A percentile compares a stretch with the other conserved stretches of the same genome.
These are phyloP conservation scores for Saccharomyces hybrid DNA, from an alignment of 1,139 yeast genomes.

Conservation along the genomic window DNA sequence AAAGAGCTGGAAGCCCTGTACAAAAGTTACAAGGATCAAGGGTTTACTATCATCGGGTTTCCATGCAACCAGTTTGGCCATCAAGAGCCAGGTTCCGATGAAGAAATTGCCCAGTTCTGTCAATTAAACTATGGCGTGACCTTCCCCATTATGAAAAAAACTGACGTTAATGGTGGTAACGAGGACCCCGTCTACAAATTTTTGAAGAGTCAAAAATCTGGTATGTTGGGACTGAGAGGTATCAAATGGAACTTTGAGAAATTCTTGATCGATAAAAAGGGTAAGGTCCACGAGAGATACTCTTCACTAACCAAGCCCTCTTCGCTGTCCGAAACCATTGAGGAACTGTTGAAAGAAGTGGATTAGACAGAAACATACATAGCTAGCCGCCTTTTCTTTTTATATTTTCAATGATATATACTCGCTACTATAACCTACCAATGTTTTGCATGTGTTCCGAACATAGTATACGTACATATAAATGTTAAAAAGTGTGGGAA, in stretches of 20 bases:
- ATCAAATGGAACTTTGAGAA: conserved; percentile 41
- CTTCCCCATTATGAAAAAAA: conserved; percentile 56
- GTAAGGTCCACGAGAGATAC: conserved; percentile 59
- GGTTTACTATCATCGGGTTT: conserved; percentile 72
- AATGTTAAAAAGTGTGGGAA: conserved; percentile 23
- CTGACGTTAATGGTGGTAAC: conserved; percentile 73
- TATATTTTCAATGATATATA: not conserved
- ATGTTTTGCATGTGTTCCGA: not conserved
- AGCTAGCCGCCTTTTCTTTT: not conserved
- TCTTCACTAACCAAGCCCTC: conserved; percentile 61
- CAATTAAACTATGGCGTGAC: conserved; percentile 58
- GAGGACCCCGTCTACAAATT: conserved; percentile 68
- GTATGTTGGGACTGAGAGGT: conserved; percentile 56
- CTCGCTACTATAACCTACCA: not conserved
- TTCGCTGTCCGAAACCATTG: conserved; percentile 41
- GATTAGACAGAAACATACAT: not conserved
- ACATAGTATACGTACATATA: not conserved
- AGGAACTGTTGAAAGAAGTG: conserved; percentile 33
- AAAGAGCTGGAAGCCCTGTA: conserved; percentile 68
- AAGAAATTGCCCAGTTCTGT: conserved; percentile 52
- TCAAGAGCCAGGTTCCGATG: conserved; percentile 69
- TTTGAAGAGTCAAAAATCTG: conserved; percentile 55
- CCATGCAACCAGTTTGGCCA: conserved; percentile 83
- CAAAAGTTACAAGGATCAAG: conserved; percentile 58
- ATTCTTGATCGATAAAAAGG: conserved; percentile 48